Evolutionary conservation across 2,329 filamentous ascomycete species (phyloP), one percentile per base, ranked within the genome.

Genomic region (Monosporascus cannonballus): DNA sequence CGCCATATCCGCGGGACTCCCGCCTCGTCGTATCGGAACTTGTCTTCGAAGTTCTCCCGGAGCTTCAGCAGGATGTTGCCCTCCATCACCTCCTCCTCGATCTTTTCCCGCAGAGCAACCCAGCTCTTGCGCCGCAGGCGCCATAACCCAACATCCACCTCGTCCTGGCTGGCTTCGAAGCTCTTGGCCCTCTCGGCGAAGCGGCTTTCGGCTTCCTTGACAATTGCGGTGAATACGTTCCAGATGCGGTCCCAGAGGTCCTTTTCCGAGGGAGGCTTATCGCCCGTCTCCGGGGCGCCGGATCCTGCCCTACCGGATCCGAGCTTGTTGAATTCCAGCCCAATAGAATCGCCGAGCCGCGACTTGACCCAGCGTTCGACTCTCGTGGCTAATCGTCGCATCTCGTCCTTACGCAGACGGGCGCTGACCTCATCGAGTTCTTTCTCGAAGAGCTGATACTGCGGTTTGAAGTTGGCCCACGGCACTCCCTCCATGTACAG

Each of bases 21-120:
- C 6, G 85, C 85, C 54, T 96, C 92, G 64, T 99, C 94, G 64
- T 99, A 99, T 58, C 94, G 87, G 81, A 99, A 99, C 72, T 96
- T 96, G 75, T 99, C 94, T 72, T 99, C 94, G 61, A 99, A 99
- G 74, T 96, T 97, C 71, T 99, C 94, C 37, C 94, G 85, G 49
- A 99, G 82, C 76, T 99, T 99, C 61, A 97, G 78, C 36, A 97
- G 76, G 51, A 99, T 85, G 67, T 97, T 99, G 64, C 93, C 93
- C 73, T 97, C 94, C 85, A 96, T 96, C 67, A 96, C 90, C 72
- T 99, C 94, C 67, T 99, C 94, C 37, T 97, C 93, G 56, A 99
- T 88, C 76, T 90, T 94, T 54, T 90, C 86, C 46, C 90, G 83
- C 56, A 99, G 77, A 15, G 93, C 92, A 41, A 86, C 86, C 94